Conservation (phyloP, 371 early-diverging fungal species). For the Syncephalis plumigaleata region DNA sequence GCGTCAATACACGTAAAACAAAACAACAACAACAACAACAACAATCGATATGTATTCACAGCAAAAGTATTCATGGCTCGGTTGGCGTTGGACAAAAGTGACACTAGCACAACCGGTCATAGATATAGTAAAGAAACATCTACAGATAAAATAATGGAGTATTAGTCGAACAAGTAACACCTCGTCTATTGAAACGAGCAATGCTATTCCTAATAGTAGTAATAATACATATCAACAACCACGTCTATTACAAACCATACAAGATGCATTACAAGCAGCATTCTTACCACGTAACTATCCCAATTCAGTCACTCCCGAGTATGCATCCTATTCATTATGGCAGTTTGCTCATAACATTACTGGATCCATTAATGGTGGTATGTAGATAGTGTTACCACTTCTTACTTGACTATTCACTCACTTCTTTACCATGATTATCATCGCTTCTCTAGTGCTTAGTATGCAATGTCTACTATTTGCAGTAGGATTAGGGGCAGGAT, state of each 20-base stretch:
- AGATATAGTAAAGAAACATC: too few species aligned
- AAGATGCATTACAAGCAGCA: constrained; percentile 5
- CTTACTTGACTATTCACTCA: too few species aligned
- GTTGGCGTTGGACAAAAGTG: constrained; percentile 5
- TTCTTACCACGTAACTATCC: constrained; percentile 56
- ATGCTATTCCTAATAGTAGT: too few species aligned
- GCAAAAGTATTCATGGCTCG: too few species aligned
- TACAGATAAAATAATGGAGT: too few species aligned
- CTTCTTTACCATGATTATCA: constrained; percentile 1
- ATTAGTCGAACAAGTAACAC: too few species aligned
- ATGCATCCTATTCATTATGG: constrained; percentile 44
- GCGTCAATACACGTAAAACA: too few species aligned
- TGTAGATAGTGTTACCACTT: background rate
- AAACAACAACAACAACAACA: too few species aligned
- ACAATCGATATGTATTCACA: too few species aligned
- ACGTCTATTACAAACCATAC: too few species aligned
- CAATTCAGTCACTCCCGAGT: constrained; percentile 42
- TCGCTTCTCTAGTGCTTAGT: constrained; percentile 25
- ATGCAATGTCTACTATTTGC: constrained; percentile 57
- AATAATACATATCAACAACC: too few species aligned
- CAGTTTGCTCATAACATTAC: constrained; percentile 45
- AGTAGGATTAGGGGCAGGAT: constrained; percentile 48
- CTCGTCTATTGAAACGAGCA: too few species aligned
- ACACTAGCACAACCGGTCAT: background rate
- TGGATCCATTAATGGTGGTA: constrained; percentile 50